Evolutionary conservation across 106 monocot genomes (phyloP).

Genomic region (Amphibolis antarctica): DNA sequence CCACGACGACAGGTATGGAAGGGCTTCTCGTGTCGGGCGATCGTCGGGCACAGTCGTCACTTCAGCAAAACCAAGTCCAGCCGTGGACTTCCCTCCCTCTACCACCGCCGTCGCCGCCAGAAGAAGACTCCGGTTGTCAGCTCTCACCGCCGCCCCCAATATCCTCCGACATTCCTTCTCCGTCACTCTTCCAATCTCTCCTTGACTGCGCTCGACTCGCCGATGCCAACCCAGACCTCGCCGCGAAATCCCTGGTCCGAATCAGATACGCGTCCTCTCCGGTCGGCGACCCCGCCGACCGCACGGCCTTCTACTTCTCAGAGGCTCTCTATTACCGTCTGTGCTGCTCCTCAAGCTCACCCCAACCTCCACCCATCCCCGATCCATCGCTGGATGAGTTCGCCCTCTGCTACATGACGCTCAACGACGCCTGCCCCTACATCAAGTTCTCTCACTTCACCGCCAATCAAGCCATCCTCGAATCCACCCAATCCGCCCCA

Average conservation of each 20-base stretch:
- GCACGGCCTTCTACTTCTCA: slow-evolving; percentile 75
- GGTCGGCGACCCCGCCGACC: slow-evolving; percentile 64
- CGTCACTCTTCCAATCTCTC: slow-evolving; percentile 43
- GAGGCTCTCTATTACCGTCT: slow-evolving; percentile 59
- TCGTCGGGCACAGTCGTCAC: too few relatives aligned
- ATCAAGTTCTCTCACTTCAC: slow-evolving; percentile 92
- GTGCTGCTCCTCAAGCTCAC: neutral
- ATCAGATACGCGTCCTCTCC: slow-evolving; percentile 45
- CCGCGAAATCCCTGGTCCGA: slow-evolving; percentile 32
- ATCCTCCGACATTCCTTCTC: slow-evolving; percentile 7
- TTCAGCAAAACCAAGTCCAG: neutral
- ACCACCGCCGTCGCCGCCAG: slow-evolving; percentile 1
- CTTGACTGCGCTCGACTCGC: slow-evolving; percentile 53
- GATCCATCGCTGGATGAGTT: slow-evolving; percentile 50
- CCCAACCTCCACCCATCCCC: slow-evolving; percentile 3
- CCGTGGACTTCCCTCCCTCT: slow-evolving; percentile 18
- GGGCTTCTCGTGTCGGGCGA: slow-evolving; percentile 38
- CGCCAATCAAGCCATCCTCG: slow-evolving; percentile 94
- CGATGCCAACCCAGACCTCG: slow-evolving; percentile 49
- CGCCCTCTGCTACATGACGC: slow-evolving; percentile 62
- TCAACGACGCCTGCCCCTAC: slow-evolving; percentile 92
- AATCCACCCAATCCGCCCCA: slow-evolving; percentile 54
- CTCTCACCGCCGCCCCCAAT: neutral
- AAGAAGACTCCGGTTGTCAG: slow-evolving; percentile 1
- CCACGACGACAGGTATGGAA: slow-evolving; percentile 51